Percentiles rank a stretch among this genome's conserved stretches.
Evolutionary conservation across 768 basidiomycete genomes (phyloP).

Genomic region (Suillus lakei): DNA sequence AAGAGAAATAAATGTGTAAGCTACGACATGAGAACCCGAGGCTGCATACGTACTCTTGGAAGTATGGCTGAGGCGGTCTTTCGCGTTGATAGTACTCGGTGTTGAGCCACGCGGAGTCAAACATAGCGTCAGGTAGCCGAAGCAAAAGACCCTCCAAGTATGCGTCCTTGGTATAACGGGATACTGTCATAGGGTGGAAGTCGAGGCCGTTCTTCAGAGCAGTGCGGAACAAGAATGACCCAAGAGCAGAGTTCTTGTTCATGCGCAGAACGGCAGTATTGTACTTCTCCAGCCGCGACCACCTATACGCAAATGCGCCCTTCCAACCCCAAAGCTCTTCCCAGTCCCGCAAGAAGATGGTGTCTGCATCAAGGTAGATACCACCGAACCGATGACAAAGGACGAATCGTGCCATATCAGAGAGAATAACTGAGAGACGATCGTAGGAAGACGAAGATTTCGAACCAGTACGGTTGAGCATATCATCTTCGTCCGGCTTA

Average conservation of each 20-base stretch:
- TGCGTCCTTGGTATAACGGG: slow-evolving; percentile 89
- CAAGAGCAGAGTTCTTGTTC: slow-evolving; percentile 91
- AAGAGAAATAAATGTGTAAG: slow-evolving; percentile 11
- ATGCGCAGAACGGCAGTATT: slow-evolving; percentile 96
- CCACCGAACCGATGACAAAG: slow-evolving; percentile 97
- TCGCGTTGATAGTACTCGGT: slow-evolving; percentile 91
- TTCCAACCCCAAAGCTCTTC: slow-evolving; percentile 98
- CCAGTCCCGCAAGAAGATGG: slow-evolving; percentile 96
- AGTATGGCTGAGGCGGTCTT: slow-evolving; percentile 93
- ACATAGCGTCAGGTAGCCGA: slow-evolving; percentile 92
- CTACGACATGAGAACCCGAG: neutral
- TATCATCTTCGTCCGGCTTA: slow-evolving; percentile 50
- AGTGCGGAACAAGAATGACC: slow-evolving; percentile 92
- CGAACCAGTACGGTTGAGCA: slow-evolving; percentile 86
- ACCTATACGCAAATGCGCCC: slow-evolving; percentile 96
- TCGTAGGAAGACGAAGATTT: slow-evolving; percentile 89
- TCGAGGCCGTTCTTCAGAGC: slow-evolving; percentile 93
- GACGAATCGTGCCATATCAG: slow-evolving; percentile 97
- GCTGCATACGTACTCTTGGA: slow-evolving; percentile 66
- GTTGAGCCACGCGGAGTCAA: slow-evolving; percentile 97
- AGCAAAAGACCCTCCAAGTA: slow-evolving; percentile 82
- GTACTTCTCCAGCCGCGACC: slow-evolving; percentile 91
- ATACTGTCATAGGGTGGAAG: slow-evolving; percentile 97
- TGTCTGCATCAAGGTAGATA: slow-evolving; percentile 96
- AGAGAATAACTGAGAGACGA: slow-evolving; percentile 88